Conservation (phyloP, 2,329 filamentous ascomycete species). For the Penicillium sp. region DNA sequence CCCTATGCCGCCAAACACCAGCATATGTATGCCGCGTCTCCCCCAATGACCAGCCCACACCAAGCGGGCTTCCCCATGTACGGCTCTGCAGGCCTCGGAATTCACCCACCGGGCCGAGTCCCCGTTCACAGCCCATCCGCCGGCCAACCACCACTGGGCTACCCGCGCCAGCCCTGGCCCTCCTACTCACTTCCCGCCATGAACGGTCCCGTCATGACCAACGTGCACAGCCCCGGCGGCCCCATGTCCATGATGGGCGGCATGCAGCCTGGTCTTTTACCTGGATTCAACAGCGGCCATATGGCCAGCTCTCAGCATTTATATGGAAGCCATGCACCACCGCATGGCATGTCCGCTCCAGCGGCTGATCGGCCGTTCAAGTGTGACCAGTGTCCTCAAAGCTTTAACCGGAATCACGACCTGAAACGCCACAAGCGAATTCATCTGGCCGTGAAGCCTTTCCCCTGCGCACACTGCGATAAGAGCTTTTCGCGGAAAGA, state of each 20-base stretch:
- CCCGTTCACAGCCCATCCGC: conserved; percentile 55
- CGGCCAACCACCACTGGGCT: conserved; percentile 37
- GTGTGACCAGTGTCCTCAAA: conserved; percentile 88
- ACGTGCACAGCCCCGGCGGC: conserved; percentile 71
- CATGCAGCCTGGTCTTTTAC: conserved; percentile 58
- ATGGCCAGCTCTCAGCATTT: conserved; percentile 60
- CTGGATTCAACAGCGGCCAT: conserved; percentile 62
- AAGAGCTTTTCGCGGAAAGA: conserved; percentile 98
- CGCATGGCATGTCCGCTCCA: conserved; percentile 56
- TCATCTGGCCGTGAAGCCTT: conserved; percentile 92
- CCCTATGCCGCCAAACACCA: conserved; percentile 58
- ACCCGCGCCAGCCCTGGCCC: conserved; percentile 47
- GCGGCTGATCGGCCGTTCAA: conserved; percentile 86
- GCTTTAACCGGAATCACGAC: conserved; percentile 95
- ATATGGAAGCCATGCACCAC: conserved; percentile 57
- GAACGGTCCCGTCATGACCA: conserved; percentile 71
- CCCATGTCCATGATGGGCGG: conserved; percentile 71
- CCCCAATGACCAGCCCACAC: conserved; percentile 53
- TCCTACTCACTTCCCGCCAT: conserved; percentile 63
- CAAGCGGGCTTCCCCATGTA: conserved; percentile 47
- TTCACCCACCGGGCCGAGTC: conserved; percentile 50
- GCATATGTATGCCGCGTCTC: conserved; percentile 40
- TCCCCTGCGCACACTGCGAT: conserved; percentile 85
- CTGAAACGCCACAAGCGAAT: conserved; percentile 95
- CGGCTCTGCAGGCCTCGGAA: conserved; percentile 42